phyloP scores from a whole-genome alignment of 148 eudicot genomes.

The Oxyria digyna region DNA sequence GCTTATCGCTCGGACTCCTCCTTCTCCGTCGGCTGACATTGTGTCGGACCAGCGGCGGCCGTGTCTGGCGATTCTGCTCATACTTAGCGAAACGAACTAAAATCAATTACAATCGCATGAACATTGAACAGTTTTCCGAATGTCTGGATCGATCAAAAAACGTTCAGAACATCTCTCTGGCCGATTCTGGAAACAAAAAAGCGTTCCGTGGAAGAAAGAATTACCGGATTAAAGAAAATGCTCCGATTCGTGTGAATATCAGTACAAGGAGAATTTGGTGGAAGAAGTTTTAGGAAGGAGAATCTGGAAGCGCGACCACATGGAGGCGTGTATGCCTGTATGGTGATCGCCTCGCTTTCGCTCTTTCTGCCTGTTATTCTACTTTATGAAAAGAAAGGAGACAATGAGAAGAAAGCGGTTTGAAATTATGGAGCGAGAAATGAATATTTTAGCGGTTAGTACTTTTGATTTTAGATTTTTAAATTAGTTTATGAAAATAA shows the following conservation, averaged over 20 bases:
- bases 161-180: neutral
- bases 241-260: neutral
- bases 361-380: neutral
- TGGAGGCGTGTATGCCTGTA: no score
- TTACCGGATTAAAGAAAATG: neutral
- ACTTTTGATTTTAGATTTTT: neutral
- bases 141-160: neutral
- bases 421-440: neutral
- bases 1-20: constrained; percentile 14
- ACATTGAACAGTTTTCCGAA: neutral
- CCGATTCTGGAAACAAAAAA: neutral
- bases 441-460: neutral
- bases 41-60: constrained; percentile 50
- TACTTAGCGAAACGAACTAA: neutral
- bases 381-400: neutral
- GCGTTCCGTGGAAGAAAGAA: neutral
- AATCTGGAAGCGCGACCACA: neutral
- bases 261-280: neutral
- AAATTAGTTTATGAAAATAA: no score
- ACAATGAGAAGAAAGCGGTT: constrained; percentile 3
- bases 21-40: constrained; percentile 9
- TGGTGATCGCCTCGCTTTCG: neutral
- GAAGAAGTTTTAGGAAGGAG: neutral
- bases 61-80: constrained; percentile 2
- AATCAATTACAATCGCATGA: neutral